Evolutionary conservation across 2,329 filamentous ascomycete genomes (phyloP), one percentile per base, ranked within the genome.

Genomic region (Beauveria sp.): DNA sequence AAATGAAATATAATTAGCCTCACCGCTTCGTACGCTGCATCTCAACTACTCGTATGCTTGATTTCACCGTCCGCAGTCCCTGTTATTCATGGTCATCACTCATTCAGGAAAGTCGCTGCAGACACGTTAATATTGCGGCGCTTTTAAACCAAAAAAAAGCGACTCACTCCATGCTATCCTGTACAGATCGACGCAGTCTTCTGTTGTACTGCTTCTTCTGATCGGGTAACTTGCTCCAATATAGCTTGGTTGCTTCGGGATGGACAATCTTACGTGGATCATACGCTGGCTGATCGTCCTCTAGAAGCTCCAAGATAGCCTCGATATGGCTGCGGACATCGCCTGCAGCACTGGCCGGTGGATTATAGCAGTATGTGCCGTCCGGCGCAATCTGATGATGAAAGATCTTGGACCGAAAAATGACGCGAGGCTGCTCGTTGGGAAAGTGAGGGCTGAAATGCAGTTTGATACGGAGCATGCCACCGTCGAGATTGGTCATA

Each of bases 401-500:
- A 73, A 93, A 97, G 20, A 98, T 83, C 4, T 84, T 82, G 0
- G 91, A 93, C 69, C 92, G 84, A 65, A 97, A 87, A 64, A 82
- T 87, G 61, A 93, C 88, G 40, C 93, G 87, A 26, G 93, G 95
- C 68, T 96, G 91, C 67, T 96, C 90, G 46, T 90, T 85, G 0
- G 95, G 95, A 69, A 97, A 98, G 6, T 86, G 84, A 6, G 91
- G 88, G 68, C 91, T 96, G 69, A 98, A 88, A 69, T 80, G 81
- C 61, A 98, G 80, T 68, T 82, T 88, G 72, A 97, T 88, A 64
- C 85, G 85, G 77, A 98, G 93, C 64, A 98, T 83, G 2, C 93
- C 92, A 18, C 93, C 93, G 68, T 98, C 93, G 2, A 98, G 83
- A 67, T 96, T 92, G 6, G 92, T 96, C 88, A 95, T 96, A 0